These are phyloP conservation scores for Trametes punicea DNA, from an alignment of 768 basidiomycete species.

Conservation along the genomic window DNA sequence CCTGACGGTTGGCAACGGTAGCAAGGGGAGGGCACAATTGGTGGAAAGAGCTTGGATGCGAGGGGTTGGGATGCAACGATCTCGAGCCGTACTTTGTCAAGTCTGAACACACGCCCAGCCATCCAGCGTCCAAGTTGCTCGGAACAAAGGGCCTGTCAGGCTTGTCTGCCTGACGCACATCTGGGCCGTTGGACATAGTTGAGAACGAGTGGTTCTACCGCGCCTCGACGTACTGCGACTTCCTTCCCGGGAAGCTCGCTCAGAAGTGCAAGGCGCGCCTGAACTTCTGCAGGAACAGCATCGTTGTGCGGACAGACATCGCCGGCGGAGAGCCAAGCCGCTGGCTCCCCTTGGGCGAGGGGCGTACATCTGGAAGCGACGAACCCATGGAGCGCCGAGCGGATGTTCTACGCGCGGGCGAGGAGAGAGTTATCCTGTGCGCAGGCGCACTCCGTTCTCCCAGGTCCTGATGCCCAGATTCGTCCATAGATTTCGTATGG, in stretches of 20 bases:
- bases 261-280: slow-evolving; percentile 8
- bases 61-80: slow-evolving; percentile 36
- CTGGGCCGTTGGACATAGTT: slow-evolving; percentile 18
- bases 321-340: neutral
- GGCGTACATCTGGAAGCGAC: slow-evolving; percentile 4
- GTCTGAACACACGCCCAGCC: slow-evolving; percentile 24
- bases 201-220: slow-evolving; percentile 16
- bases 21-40: slow-evolving; percentile 30
- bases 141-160: neutral
- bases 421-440: slow-evolving; percentile 23
- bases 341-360: neutral
- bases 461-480: slow-evolving; percentile 38
- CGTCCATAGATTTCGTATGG: neutral
- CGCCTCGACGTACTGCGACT: slow-evolving; percentile 22
- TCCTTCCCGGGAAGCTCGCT: slow-evolving; percentile 15
- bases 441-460: slow-evolving; percentile 30
- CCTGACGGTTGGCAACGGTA: neutral
- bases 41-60: slow-evolving; percentile 30
- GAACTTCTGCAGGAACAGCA: slow-evolving; percentile 22
- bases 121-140: neutral
- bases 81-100: slow-evolving; percentile 36
- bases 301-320: slow-evolving; percentile 1
- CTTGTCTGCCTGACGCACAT: too few relatives aligned
- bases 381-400: neutral
- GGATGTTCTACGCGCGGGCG: slow-evolving; percentile 5